A percentile compares a stretch with the other conserved stretches of the same genome.
Evolutionary conservation across 805 yeast species (phyloP).

Genomic region (Zygoascus bituminiphila): DNA sequence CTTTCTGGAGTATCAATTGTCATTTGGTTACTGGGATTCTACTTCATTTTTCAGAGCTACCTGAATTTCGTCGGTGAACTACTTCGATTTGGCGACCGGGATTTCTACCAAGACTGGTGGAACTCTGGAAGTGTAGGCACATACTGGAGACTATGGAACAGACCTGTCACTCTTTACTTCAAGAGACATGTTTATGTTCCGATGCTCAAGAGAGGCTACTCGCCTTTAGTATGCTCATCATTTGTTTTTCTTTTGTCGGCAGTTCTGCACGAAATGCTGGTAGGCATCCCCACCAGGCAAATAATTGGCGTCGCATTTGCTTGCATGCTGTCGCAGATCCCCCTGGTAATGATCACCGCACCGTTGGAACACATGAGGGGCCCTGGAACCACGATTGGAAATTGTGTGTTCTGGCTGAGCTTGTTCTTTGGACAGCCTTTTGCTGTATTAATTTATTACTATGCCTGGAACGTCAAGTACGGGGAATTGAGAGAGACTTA

Average conservation of each 20-base stretch:
- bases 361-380: constrained; percentile 36
- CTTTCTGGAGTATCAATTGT: constrained; percentile 35
- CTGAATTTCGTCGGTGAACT: constrained; percentile 39
- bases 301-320: constrained; percentile 39
- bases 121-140: constrained; percentile 40
- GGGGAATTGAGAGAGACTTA: constrained; percentile 5
- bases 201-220: constrained; percentile 29
- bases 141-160: constrained; percentile 42
- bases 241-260: constrained; percentile 38
- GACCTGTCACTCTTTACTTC: constrained; percentile 37
- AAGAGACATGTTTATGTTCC: constrained; percentile 37
- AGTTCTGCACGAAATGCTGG: constrained; percentile 38
- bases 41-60: constrained; percentile 35
- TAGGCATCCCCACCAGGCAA: constrained; percentile 41
- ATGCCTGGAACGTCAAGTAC: constrained; percentile 33
- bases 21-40: constrained; percentile 38
- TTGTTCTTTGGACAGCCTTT: constrained; percentile 41
- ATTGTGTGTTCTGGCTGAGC: constrained; percentile 40
- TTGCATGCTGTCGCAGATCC: constrained; percentile 38
- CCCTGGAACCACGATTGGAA: constrained; percentile 35
- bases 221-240: constrained; percentile 26
- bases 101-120: constrained; percentile 45
- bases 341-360: constrained; percentile 34
- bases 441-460: constrained; percentile 36
- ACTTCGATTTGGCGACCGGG: constrained; percentile 38